These are phyloP conservation scores for Schoenoplectus tabernaemontani DNA, from an alignment of 202 grass and related monocot genomes.

Conservation along the genomic window DNA sequence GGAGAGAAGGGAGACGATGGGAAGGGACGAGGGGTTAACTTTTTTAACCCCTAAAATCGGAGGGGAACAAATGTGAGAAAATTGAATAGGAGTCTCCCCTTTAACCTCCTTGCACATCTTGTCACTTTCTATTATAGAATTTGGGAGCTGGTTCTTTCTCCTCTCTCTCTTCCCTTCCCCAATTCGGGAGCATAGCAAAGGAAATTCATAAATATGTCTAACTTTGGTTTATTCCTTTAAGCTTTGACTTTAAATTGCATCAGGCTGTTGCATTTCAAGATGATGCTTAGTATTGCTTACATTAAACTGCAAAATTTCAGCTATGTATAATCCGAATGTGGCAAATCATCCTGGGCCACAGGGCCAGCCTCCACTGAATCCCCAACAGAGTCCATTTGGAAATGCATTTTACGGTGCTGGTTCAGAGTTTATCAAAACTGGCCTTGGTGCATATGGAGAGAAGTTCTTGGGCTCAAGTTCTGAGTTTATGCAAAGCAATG, in stretches of 20 bases:
- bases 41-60: no score
- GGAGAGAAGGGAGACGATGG: no score
- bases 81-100: no score
- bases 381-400: constrained; percentile 32
- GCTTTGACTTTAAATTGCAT: background rate
- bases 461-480: constrained; percentile 74
- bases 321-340: constrained; percentile 52
- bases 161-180: no score
- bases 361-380: constrained; percentile 45
- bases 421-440: constrained; percentile 51
- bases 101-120: no score
- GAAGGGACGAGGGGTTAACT: no score
- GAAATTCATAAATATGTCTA: background rate
- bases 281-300: background rate
- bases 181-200: background rate
- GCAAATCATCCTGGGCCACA: constrained; percentile 48
- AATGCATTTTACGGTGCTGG: constrained; percentile 56
- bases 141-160: no score
- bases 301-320: constrained; percentile 27
- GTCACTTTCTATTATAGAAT: no score
- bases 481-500: constrained; percentile 88
- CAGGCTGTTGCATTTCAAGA: background rate
- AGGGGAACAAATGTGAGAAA: no score
- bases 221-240: background rate
- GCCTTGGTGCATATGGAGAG: constrained; percentile 63